Conservation (phyloP, 805 yeast species). For the Metschnikowia baotianmanensis region DNA sequence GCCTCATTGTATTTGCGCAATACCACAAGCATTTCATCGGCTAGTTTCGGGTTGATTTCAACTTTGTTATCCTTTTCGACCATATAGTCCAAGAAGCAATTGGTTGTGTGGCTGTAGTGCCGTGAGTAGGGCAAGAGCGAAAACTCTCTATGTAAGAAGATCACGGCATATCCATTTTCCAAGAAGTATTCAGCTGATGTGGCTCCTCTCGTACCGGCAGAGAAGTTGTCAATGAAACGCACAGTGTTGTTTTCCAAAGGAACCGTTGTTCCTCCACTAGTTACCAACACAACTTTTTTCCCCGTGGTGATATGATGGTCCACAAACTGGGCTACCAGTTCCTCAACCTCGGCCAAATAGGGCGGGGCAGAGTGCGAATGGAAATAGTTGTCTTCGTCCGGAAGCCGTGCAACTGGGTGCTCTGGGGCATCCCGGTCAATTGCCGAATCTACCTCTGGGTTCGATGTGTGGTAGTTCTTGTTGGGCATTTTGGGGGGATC, state of each 20-base stretch:
- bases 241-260: constrained; percentile 97
- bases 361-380: constrained; percentile 67
- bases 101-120: constrained; percentile 79
- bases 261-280: constrained; percentile 97
- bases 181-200: constrained; percentile 90
- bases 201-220: constrained; percentile 98
- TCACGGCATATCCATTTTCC: constrained; percentile 84
- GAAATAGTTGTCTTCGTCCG: constrained; percentile 79
- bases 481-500: background rate
- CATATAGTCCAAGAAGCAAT: constrained; percentile 85
- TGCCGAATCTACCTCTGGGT: constrained; percentile 68
- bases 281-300: constrained; percentile 71
- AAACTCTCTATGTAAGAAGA: constrained; percentile 89
- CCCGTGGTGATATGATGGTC: constrained; percentile 45
- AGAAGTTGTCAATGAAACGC: constrained; percentile 91
- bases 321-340: constrained; percentile 61
- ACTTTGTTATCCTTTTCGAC: constrained; percentile 53
- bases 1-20: constrained; percentile 55
- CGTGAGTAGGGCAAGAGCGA: constrained; percentile 91
- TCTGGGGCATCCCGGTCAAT: constrained; percentile 76
- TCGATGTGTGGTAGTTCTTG: constrained; percentile 48
- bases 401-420: constrained; percentile 69
- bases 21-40: constrained; percentile 57
- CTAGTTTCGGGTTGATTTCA: constrained; percentile 59
- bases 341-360: constrained; percentile 62